A percentile compares a stretch with the other conserved stretches of the same genome.
Evolutionary conservation across 169 alveolate species (phyloP).

Genomic region (Babesia gibsoni): DNA sequence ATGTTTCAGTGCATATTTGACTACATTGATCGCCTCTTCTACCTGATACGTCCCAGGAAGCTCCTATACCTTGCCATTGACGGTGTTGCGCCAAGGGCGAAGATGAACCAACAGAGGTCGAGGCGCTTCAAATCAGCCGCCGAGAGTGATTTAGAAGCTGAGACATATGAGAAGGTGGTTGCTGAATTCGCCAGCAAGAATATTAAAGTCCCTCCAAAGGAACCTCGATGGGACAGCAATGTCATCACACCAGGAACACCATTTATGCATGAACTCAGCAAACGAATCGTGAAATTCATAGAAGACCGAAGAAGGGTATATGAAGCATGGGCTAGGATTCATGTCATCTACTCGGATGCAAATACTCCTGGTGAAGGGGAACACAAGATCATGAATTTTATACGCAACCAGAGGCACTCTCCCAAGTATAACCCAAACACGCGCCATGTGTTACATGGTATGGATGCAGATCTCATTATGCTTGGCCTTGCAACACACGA

Average conservation of each 20-base stretch:
- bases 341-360: slow-evolving; percentile 94
- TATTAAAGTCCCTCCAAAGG: slow-evolving; percentile 51
- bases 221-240: slow-evolving; percentile 93
- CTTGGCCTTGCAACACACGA: slow-evolving; percentile 96
- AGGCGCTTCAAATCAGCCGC: slow-evolving; percentile 89
- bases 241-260: slow-evolving; percentile 99
- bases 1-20: slow-evolving; percentile 89
- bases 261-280: slow-evolving; percentile 91
- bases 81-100: slow-evolving; percentile 99
- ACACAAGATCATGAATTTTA: slow-evolving; percentile 96
- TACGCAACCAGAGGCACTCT: slow-evolving; percentile 83
- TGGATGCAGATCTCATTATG: slow-evolving; percentile 99
- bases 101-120: slow-evolving; percentile 98
- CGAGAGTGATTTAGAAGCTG: slow-evolving; percentile 70
- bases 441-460: slow-evolving; percentile 97
- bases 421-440: slow-evolving; percentile 86
- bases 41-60: slow-evolving; percentile 91
- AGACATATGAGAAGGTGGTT: slow-evolving; percentile 70
- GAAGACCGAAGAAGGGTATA: slow-evolving; percentile 86
- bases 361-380: slow-evolving; percentile 99
- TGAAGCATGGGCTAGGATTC: slow-evolving; percentile 87
- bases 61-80: slow-evolving; percentile 95
- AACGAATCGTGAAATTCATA: slow-evolving; percentile 79
- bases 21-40: slow-evolving; percentile 90
- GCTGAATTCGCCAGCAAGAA: slow-evolving; percentile 59